Evolutionary conservation across 2,329 filamentous ascomycete species (phyloP).

Genomic region (Fusarium foetens): DNA sequence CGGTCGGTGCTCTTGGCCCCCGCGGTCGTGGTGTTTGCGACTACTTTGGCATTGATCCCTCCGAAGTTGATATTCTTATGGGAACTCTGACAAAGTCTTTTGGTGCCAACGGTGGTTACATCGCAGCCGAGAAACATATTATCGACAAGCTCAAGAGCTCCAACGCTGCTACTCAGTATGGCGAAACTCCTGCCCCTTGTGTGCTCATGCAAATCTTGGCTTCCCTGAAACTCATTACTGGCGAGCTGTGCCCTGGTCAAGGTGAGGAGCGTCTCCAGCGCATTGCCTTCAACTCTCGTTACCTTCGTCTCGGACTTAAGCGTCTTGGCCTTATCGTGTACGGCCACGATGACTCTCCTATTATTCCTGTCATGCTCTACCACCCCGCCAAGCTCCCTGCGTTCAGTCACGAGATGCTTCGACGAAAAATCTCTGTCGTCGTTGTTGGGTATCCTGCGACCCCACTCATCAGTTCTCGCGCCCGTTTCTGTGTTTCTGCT

Average conservation of each 20-base stretch:
- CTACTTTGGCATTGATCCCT: conserved; percentile 91
- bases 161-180: conserved; percentile 87
- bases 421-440: conserved; percentile 96
- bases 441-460: conserved; percentile 98
- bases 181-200: conserved; percentile 86
- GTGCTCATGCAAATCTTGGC: conserved; percentile 92
- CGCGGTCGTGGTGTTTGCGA: conserved; percentile 93
- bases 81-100: conserved; percentile 98
- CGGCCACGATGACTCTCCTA: conserved; percentile 96
- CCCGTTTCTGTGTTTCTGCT: conserved; percentile 93
- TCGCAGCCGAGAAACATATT: conserved; percentile 87
- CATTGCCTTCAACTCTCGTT: conserved; percentile 97
- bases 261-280: conserved; percentile 95
- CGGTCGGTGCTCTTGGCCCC: conserved; percentile 90
- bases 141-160: conserved; percentile 90
- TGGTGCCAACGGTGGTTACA: conserved; percentile 95
- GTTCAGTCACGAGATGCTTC: conserved; percentile 98
- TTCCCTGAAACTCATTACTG: conserved; percentile 87
- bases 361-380: conserved; percentile 93
- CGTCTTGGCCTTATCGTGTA: conserved; percentile 96
- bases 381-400: conserved; percentile 99
- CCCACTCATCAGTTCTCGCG: conserved; percentile 91
- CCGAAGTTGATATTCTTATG: conserved; percentile 95
- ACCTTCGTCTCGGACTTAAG: conserved; percentile 97
- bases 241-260: conserved; percentile 88